phyloP scores from a whole-genome alignment of 805 yeast species.

The Teunomyces gatunensis region DNA sequence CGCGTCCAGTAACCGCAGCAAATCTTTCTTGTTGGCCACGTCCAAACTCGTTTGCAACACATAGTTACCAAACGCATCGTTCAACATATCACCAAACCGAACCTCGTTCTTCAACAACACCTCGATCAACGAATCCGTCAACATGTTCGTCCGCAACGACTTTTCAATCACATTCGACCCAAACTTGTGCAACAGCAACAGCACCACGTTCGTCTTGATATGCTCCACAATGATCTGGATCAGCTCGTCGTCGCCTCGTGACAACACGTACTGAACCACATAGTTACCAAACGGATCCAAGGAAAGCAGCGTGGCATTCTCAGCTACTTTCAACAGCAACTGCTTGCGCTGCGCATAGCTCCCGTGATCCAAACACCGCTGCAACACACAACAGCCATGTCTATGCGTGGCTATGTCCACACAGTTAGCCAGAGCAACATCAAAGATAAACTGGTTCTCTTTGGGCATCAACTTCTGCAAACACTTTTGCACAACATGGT shows the following conservation, averaged over 20 bases:
- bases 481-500: constrained; percentile 94
- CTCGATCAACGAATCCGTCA: constrained; percentile 44
- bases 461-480: constrained; percentile 63
- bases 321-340: constrained; percentile 66
- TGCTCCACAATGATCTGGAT: constrained; percentile 34
- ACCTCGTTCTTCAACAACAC: constrained; percentile 37
- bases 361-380: constrained; percentile 92
- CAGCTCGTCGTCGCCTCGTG: constrained; percentile 42
- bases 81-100: constrained; percentile 43
- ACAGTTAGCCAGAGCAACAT: constrained; percentile 73
- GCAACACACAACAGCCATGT: constrained; percentile 86
- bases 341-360: constrained; percentile 63
- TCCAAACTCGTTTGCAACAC: constrained; percentile 59
- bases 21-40: constrained; percentile 51
- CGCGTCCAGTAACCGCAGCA: constrained; percentile 51
- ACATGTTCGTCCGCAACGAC: constrained; percentile 45
- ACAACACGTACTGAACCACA: constrained; percentile 88
- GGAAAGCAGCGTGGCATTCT: constrained; percentile 64
- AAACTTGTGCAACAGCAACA: constrained; percentile 56
- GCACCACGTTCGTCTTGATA: constrained; percentile 35
- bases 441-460: constrained; percentile 86
- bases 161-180: constrained; percentile 48
- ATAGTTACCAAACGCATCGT: constrained; percentile 60
- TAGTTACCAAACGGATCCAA: constrained; percentile 96
- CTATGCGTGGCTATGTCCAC: constrained; percentile 87